Base-by-base conservation (phyloP, 768 basidiomycete species). In the Scleroderma citrinum region DNA sequence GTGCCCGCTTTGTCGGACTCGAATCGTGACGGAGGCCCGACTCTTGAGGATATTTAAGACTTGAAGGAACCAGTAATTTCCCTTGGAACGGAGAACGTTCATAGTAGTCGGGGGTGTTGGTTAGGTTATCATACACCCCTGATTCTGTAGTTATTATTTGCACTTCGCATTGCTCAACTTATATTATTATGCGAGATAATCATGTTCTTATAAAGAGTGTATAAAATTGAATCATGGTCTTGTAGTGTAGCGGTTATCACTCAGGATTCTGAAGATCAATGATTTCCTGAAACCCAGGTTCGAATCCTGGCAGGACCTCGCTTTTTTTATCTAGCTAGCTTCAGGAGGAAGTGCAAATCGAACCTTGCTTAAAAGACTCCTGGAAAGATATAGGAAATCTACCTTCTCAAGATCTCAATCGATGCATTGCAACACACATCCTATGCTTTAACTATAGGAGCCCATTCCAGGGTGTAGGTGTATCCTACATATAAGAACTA, bases 1-100 rank as follows among this genome's bases (percentile, higher is more conserved):
- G 66, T 96, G 93, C 58, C 93, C 93, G 0, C 72, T 96, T 3
- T 96, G 93, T 64, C 75, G 93, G 47, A 94, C 90, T 13, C 75
- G 90, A 44, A 92, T 93, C 42, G 81, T 94, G 38, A 92, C 88
- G 0, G 87, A 90, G 62, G 80, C 80, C 21, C 73, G 91, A 34
- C 70, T 94, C 44, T 70, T 94, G 46, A 77, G 91, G 47, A 92
- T 94, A 50, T 93, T 78, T 62, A 76, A 73, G 66, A 68, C 76
- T 7, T 80, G 42, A 45, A 31, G 5, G 5, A 14, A 3, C n/a
- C 4, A 17, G 38, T 39, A 4, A 31, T 20, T 35, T 14, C 34
- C 12, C 34, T 35, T 35, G 5, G 5, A 35, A 35, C 13, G 6
- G n/a, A 8, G 12, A 13, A 26, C 5, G 23, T 23, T 23, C 20